Evolutionary conservation across 495 filamentous ascomycete species (phyloP).

Genomic region (Xeromyces bisporus): DNA sequence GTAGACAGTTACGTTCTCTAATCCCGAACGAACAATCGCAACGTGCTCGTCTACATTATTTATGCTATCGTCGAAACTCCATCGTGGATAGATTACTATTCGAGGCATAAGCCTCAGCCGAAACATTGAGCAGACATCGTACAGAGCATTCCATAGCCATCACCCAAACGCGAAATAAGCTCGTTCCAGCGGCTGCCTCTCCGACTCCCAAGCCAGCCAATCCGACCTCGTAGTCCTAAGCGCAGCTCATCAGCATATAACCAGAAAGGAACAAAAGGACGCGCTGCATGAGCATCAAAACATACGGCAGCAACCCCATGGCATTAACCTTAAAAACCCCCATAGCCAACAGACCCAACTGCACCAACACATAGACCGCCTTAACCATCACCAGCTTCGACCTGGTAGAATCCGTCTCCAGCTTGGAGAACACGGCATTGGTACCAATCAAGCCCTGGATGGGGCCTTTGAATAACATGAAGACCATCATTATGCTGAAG

Average conservation of each 20-base stretch:
- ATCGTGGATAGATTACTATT: too few relatives aligned
- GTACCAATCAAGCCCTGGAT: conserved; percentile 67
- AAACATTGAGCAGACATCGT: too few relatives aligned
- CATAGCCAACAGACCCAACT: conserved; percentile 62
- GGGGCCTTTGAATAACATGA: conserved; percentile 95
- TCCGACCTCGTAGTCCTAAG: conserved; percentile 78
- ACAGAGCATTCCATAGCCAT: too few relatives aligned
- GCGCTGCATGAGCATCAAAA: conserved; percentile 5
- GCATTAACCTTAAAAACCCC: conserved; percentile 94
- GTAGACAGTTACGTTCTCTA: too few relatives aligned
- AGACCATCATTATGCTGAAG: conserved; percentile 99
- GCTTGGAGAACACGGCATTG: conserved; percentile 65
- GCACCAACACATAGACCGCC: conserved; percentile 70
- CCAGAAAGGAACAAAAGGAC: background rate
- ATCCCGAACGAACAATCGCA: too few relatives aligned
- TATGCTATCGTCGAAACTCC: too few relatives aligned
- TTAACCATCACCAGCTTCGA: conserved; percentile 61
- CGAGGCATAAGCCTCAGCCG: too few relatives aligned
- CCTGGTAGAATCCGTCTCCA: conserved; percentile 70
- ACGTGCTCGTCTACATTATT: too few relatives aligned
- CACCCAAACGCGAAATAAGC: conserved; percentile 36
- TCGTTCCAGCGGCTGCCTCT: conserved; percentile 57
- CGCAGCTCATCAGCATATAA: conserved; percentile 5
- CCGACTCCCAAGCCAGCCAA: conserved; percentile 88
- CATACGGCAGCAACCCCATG: conserved; percentile 90